phyloP scores from a whole-genome alignment of 192 early-diverging fungal species.

The Podila clonocystis region DNA sequence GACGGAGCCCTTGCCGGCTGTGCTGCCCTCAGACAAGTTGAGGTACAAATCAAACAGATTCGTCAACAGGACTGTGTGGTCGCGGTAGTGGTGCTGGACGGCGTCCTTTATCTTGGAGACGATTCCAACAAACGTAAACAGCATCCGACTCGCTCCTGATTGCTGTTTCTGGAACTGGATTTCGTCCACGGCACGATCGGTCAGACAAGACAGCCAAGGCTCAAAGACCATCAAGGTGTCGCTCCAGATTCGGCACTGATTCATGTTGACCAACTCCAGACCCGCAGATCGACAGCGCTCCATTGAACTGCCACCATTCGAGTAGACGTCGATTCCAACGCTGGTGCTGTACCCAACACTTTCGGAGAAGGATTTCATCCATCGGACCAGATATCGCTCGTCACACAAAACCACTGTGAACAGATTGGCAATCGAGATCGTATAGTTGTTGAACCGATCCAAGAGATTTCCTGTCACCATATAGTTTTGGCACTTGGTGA shows the following conservation, averaged over 20 bases:
- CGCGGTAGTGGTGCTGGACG: conserved; percentile 7
- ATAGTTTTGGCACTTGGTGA: conserved; percentile 20
- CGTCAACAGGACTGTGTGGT: conserved; percentile 13
- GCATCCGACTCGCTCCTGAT: conserved; percentile 35
- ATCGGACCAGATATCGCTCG: conserved; percentile 29
- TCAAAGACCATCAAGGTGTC: conserved; percentile 33
- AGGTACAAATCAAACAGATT: conserved; percentile 33
- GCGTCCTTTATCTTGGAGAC: conserved; percentile 36
- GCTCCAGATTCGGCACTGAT: conserved; percentile 25
- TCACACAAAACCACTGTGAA: conserved; percentile 38
- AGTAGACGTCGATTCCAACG: too few relatives aligned
- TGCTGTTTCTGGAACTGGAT: conserved; percentile 40
- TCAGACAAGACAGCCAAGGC: conserved; percentile 44
- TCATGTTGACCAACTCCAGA: neutral
- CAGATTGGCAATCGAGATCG: conserved; percentile 37
- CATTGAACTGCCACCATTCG: too few relatives aligned
- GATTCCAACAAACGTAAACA: conserved; percentile 41
- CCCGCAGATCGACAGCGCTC: neutral
- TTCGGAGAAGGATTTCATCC: conserved; percentile 13
- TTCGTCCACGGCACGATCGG: conserved; percentile 28
- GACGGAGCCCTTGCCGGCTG: conserved; percentile 15
- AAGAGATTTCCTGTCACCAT: conserved; percentile 32
- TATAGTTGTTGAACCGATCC: conserved; percentile 40
- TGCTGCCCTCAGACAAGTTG: conserved; percentile 20
- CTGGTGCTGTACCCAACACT: conserved; percentile 6